These are phyloP conservation scores for Candida sakaeoensis DNA, from an alignment of 805 yeast species.

Conservation along the genomic window DNA sequence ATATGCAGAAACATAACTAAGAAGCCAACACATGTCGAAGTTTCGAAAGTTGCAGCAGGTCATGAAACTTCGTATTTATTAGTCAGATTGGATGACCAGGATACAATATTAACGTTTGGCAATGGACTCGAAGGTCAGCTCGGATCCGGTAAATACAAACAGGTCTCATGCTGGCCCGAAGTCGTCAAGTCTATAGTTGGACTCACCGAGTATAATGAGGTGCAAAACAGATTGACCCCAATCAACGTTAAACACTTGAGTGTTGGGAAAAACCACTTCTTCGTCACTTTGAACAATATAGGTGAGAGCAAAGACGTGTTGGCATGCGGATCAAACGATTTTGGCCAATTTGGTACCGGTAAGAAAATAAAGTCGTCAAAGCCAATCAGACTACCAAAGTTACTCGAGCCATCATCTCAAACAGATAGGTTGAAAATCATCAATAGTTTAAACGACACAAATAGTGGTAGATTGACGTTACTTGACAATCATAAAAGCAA, in stretches of 20 bases:
- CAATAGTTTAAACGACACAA: slow-evolving; percentile 26
- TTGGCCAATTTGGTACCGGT: slow-evolving; percentile 84
- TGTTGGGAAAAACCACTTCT: slow-evolving; percentile 63
- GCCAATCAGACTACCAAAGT: slow-evolving; percentile 52
- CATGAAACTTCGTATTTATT: slow-evolving; percentile 49
- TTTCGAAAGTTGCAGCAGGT: slow-evolving; percentile 61
- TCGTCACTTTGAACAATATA: slow-evolving; percentile 52
- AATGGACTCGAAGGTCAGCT: slow-evolving; percentile 82
- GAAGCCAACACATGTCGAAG: slow-evolving; percentile 21
- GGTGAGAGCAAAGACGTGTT: slow-evolving; percentile 52
- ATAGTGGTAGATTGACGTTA: slow-evolving; percentile 46
- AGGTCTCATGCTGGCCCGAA: slow-evolving; percentile 67
- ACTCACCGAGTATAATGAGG: slow-evolving; percentile 55
- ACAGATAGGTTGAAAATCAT: slow-evolving; percentile 11
- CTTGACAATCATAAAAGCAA: slow-evolving; percentile 17
- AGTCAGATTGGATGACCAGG: slow-evolving; percentile 20
- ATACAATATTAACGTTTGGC: slow-evolving; percentile 62
- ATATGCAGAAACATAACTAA: slow-evolving; percentile 26
- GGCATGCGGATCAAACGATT: slow-evolving; percentile 81
- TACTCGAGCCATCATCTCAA: slow-evolving; percentile 56
- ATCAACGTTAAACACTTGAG: slow-evolving; percentile 51
- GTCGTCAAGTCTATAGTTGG: slow-evolving; percentile 47
- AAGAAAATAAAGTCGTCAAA: slow-evolving; percentile 55
- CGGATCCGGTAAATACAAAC: slow-evolving; percentile 74
- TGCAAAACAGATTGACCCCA: slow-evolving; percentile 32